phyloP scores from a whole-genome alignment of 2,329 filamentous ascomycete species.

The Intubia oerlemansii region DNA sequence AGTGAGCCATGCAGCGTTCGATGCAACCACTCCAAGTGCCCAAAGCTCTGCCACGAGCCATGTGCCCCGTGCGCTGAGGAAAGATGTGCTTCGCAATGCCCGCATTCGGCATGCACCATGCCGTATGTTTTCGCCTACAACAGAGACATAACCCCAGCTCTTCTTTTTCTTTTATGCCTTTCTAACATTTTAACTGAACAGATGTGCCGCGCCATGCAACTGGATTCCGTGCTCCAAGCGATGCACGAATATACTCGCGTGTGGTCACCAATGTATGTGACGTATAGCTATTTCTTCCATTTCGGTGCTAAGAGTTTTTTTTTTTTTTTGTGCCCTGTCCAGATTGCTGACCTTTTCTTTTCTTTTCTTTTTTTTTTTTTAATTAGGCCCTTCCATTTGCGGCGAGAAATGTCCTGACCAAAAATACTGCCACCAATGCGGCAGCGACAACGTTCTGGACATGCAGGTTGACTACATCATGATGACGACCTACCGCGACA shows the following conservation, averaged over 20 bases:
- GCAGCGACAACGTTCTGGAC: conserved; percentile 14
- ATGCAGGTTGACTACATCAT: conserved; percentile 32
- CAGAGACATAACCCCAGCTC: too few species aligned
- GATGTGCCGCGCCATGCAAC: conserved; percentile 48
- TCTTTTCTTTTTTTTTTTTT: too few species aligned
- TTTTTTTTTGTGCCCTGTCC: too few species aligned
- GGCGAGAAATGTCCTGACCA: conserved; percentile 36
- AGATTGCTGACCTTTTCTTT: too few species aligned
- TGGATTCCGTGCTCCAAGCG: conserved; percentile 41
- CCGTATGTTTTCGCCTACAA: too few species aligned
- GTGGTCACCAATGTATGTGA: conserved; percentile 44
- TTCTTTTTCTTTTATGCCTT: too few species aligned
- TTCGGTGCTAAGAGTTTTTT: too few species aligned
- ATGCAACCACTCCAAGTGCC: conserved; percentile 20
- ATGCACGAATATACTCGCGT: conserved; percentile 29
- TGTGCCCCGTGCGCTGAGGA: conserved; percentile 38
- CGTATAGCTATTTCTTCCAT: too few species aligned
- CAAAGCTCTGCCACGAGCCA: conserved; percentile 32
- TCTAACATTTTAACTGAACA: too few species aligned
- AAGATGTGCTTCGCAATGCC: conserved; percentile 30
- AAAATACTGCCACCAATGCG: conserved; percentile 36
- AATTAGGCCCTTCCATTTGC: conserved; percentile 39
- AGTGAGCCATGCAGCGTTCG: conserved; percentile 31
- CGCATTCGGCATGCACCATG: conserved; percentile 19
- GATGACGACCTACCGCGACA: conserved; percentile 29